Conservation (phyloP, 768 basidiomycete genomes). For the Pleurotus tuber-regium region DNA sequence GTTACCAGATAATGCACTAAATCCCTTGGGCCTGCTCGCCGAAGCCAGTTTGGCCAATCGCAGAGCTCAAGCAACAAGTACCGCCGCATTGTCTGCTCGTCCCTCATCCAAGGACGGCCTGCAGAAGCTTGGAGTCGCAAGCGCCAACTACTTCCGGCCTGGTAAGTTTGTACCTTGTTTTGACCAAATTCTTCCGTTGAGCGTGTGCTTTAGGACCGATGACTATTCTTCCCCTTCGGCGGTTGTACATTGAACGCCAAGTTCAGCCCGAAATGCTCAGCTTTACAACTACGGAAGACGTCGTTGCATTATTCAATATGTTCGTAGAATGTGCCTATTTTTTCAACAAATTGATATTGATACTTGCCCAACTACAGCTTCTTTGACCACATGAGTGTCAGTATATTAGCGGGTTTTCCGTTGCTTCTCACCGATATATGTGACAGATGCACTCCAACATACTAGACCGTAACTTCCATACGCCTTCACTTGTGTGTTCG, state of each 20-base stretch:
- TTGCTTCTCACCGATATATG: slow-evolving; percentile 15
- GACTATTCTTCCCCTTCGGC: slow-evolving; percentile 80
- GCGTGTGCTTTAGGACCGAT: slow-evolving; percentile 63
- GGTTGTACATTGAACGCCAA: slow-evolving; percentile 84
- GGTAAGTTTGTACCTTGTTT: slow-evolving; percentile 41
- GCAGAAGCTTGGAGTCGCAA: slow-evolving; percentile 67
- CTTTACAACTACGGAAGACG: slow-evolving; percentile 86
- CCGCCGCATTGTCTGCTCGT: slow-evolving; percentile 38
- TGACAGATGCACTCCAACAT: slow-evolving; percentile 74
- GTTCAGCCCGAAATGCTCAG: slow-evolving; percentile 92
- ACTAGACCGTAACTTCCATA: slow-evolving; percentile 87
- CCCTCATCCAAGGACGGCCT: slow-evolving; percentile 30
- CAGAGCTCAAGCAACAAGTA: slow-evolving; percentile 47
- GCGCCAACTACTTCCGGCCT: slow-evolving; percentile 89
- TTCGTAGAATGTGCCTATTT: slow-evolving; percentile 38
- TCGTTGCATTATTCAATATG: slow-evolving; percentile 90
- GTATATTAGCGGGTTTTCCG: slow-evolving; percentile 21
- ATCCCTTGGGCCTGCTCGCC: slow-evolving; percentile 89
- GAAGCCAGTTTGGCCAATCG: slow-evolving; percentile 84
- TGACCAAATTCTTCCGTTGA: not conserved
- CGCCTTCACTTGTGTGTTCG: slow-evolving; percentile 89
- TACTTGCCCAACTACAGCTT: slow-evolving; percentile 41
- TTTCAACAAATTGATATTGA: slow-evolving; percentile 9
- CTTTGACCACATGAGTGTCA: slow-evolving; percentile 74
- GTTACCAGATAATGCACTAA: slow-evolving; percentile 88